Evolutionary conservation across 805 yeast species (phyloP), one percentile per base, ranked within the genome.

Genomic region (Barnettozyma salicaria): DNA sequence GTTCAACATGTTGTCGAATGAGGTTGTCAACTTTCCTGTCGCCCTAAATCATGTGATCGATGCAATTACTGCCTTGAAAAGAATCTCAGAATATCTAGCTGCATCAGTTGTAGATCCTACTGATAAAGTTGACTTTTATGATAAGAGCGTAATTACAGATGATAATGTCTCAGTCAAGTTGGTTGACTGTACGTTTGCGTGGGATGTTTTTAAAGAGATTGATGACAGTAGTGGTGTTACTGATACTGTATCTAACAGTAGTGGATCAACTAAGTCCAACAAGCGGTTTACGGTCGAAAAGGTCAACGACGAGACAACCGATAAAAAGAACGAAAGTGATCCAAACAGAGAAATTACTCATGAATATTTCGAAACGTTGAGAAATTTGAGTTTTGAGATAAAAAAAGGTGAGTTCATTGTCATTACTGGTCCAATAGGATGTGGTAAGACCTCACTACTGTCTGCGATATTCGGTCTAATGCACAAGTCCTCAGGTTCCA

Each of bases 361-460:
- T 28, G 34, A 32, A 19, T 20, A 32, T 11, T 42, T 30, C 14
- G 39, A 19, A 14, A 37, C 37, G 12, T 78, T 50, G 37, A 50
- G 27, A 10, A 45, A 77, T 50, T 55, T 85, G 35, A 65, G 76
- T 43, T 55, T 85, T 16, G 55, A 61, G 2, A 64, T 85, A 29
- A 58, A 65, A 27, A 73, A 70, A 38, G 85, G 85, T 20, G 94
- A 84, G 52, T 77, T 87, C 37, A 62, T 85, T 5, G 80, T 81
- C 39, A 65, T 83, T 9, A 79, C 88, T 0, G 95, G 95, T n/a
- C 56, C 76, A 2, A 82, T 86, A 48, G 95, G 95, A 2, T 68
- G 83, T 4, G 95, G 95, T 41, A 86, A 86, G 52, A 65, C 88
- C 0, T 80, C 90, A 1, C 59, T 86, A 19, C 64, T 86, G 28